A percentile compares a stretch with the other conserved stretches of the same genome.
phyloP scores from a whole-genome alignment of 257 asterid genomes.

The Catharanthus roseus region DNA sequence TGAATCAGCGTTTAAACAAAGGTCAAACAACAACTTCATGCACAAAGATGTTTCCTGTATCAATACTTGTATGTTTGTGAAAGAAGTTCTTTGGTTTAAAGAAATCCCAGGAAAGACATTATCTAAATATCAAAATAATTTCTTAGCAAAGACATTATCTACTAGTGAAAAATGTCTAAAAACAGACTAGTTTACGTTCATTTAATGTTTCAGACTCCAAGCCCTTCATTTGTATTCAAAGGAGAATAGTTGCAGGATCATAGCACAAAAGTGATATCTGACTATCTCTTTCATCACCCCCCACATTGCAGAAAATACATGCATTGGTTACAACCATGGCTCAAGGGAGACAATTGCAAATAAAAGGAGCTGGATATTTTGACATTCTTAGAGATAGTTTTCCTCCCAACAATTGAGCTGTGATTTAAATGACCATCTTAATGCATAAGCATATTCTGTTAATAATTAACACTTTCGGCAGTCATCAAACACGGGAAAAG shows the following conservation, averaged over 20 bases:
- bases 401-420: not conserved
- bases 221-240: not conserved
- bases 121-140: not conserved
- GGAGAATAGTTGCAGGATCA: not conserved
- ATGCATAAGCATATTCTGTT: not conserved
- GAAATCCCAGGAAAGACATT: not conserved
- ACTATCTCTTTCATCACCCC: not conserved
- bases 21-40: constrained; percentile 7
- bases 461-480: not conserved
- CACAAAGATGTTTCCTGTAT: not conserved
- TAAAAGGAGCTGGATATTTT: constrained; percentile 5
- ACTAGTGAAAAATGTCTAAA: not conserved
- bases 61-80: not conserved
- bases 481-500: not conserved
- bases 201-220: not conserved
- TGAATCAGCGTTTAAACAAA: constrained; percentile 15
- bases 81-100: not conserved
- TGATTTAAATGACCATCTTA: no score
- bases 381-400: not conserved
- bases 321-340: not conserved
- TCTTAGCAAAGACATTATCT: not conserved
- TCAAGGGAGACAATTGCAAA: not conserved
- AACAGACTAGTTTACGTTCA: not conserved
- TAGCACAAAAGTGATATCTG: not conserved
- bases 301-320: not conserved